Evolutionary conservation across 2,329 filamentous ascomycete species (phyloP).

Genomic region (Fusarium tanahbumbuense): DNA sequence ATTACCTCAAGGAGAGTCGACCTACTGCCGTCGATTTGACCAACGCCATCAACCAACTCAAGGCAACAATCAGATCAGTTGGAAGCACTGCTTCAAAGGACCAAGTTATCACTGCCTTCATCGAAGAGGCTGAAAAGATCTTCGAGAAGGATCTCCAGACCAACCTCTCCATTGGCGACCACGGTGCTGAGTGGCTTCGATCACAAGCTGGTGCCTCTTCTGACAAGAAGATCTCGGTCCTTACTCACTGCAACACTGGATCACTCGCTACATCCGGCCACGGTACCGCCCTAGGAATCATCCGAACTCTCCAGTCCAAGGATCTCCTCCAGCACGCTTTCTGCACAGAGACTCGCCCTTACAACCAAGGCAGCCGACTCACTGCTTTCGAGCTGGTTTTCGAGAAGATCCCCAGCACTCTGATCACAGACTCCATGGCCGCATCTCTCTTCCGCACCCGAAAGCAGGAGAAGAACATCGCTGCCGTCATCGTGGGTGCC

Average conservation of each 20-base stretch:
- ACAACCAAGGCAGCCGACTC: constrained; percentile 95
- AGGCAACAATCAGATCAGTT: constrained; percentile 66
- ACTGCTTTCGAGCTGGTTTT: constrained; percentile 98
- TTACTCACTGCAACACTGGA: constrained; percentile 98
- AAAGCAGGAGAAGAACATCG: constrained; percentile 74
- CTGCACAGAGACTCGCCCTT: constrained; percentile 96
- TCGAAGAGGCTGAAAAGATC: constrained; percentile 85
- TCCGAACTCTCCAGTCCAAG: constrained; percentile 79
- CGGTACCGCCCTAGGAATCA: constrained; percentile 93
- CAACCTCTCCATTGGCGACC: constrained; percentile 85
- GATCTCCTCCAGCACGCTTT: constrained; percentile 82
- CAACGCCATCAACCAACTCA: constrained; percentile 87
- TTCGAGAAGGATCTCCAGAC: constrained; percentile 87
- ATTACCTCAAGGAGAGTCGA: constrained; percentile 88
- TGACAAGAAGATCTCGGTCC: constrained; percentile 73
- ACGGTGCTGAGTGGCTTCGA: constrained; percentile 86
- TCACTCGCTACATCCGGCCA: constrained; percentile 98
- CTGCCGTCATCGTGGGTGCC: constrained; percentile 91
- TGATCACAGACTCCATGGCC: constrained; percentile 98
- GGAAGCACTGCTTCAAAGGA: constrained; percentile 57
- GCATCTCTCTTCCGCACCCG: constrained; percentile 79
- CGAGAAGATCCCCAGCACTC: constrained; percentile 88
- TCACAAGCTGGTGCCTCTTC: constrained; percentile 64
- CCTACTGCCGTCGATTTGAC: constrained; percentile 95
- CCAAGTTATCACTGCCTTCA: constrained; percentile 75